Percentiles rank a stretch among this genome's conserved stretches.
Conservation (phyloP, 106 monocot genomes). For the Alisma plantagoaquatica region DNA sequence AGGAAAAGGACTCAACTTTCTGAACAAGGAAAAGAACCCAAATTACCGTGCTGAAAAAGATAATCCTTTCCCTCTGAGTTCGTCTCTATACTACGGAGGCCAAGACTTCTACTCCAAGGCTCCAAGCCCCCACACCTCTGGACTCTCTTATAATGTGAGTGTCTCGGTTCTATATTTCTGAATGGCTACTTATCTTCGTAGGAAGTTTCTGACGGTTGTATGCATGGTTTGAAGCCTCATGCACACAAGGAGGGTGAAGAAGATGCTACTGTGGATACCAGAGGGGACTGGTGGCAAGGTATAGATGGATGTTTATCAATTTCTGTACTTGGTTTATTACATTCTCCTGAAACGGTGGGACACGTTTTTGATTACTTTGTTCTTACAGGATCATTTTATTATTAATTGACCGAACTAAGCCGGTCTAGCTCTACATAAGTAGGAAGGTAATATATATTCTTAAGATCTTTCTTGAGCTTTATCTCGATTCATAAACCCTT, state of each 20-base stretch:
- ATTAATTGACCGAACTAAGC: too few relatives aligned
- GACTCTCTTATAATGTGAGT: slow-evolving; percentile 5
- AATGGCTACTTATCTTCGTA: neutral
- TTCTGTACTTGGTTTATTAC: neutral
- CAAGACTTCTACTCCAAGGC: slow-evolving; percentile 12
- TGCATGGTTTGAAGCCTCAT: neutral
- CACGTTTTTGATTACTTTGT: neutral
- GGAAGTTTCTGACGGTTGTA: neutral
- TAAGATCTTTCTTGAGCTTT: too few relatives aligned
- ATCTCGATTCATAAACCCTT: too few relatives aligned
- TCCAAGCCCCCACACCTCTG: neutral
- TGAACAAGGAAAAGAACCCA: neutral
- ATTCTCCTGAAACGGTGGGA: too few relatives aligned
- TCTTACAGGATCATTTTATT: slow-evolving; percentile 21
- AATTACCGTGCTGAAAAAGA: neutral
- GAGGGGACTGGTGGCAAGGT: slow-evolving; percentile 30
- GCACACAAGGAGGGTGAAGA: slow-evolving; percentile 11
- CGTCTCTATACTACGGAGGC: slow-evolving; percentile 23
- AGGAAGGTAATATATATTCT: too few relatives aligned
- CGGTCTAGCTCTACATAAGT: too few relatives aligned
- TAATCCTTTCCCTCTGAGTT: slow-evolving; percentile 14
- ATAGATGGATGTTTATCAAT: neutral
- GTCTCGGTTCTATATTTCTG: neutral
- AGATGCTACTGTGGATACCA: slow-evolving; percentile 4
- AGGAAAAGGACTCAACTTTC: neutral